Evolutionary conservation across 2,329 filamentous ascomycete genomes (phyloP), one percentile per base, ranked within the genome.

Genomic region (Neofusicoccum parvum): DNA sequence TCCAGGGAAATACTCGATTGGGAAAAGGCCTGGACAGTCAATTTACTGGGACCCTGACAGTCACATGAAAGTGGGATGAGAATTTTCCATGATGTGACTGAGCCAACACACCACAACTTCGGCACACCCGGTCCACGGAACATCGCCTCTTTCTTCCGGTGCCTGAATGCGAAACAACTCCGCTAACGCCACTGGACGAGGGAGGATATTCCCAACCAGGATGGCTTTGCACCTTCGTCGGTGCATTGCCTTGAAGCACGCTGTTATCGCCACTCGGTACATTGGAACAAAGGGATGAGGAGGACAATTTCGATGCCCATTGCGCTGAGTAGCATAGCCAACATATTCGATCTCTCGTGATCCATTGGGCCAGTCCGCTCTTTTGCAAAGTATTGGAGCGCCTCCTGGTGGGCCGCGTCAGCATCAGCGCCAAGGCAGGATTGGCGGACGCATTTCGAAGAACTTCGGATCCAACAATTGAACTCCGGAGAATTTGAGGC

Each of bases 61-160:
- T 60, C 56, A 60, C 56, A 60, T 60, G 56, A 60, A 60, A 48
- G 56, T 46, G 41, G 56, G n/a, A 60, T 37, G 56, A 37, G 32
- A 27, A 9, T 20, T 4, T 11, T 36, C 41, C n/a, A 48, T 23
- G 15, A 48, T 48, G 56, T 9, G 39, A 32, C 23, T 17, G 41
- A n/a, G 5, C 56, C 27, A 46, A 58, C 15, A 17, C 43, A 60
- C 41, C 27, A 27, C 56, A 36, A 7, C 23, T 37, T 3, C 23
- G 23, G 15, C 15, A 5, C 34, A 36, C n/a, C 49, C 32, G 27
- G 49, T 7, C 27, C 27, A 32, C 27, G 27, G 27, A 32, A 32
- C 27, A n/a, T 36, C 49, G 3, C 27, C 14, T 36, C 5, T 27
- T 36, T 32, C 27, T 36, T n/a, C 23, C 46, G 46, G 46, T 27